Percentiles rank a stretch among this genome's conserved stretches.
phyloP scores from a whole-genome alignment of 768 basidiomycete genomes.

The Phylloporus arenicola region DNA sequence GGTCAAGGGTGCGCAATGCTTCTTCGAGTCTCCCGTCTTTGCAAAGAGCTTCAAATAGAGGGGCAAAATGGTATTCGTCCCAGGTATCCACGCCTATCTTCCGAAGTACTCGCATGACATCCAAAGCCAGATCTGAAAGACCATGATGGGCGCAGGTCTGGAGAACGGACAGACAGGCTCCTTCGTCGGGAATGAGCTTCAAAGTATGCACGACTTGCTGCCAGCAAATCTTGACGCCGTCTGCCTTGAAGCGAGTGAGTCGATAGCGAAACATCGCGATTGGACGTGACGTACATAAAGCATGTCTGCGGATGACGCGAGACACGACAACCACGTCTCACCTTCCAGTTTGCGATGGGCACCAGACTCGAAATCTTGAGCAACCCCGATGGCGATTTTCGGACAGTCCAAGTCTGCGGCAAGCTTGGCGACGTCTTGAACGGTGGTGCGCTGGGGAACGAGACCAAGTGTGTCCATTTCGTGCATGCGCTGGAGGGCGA shows the following conservation, averaged over 20 bases:
- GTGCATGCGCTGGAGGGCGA: constrained; percentile 56
- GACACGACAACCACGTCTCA: constrained; percentile 59
- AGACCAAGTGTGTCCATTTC: constrained; percentile 51
- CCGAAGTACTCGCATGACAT: constrained; percentile 56
- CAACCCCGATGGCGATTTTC: constrained; percentile 68
- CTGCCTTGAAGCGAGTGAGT: constrained; percentile 39
- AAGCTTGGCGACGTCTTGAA: constrained; percentile 47
- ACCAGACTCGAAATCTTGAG: constrained; percentile 50
- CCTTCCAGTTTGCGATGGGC: constrained; percentile 50
- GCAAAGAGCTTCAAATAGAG: constrained; percentile 71
- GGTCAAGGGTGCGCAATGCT: constrained; percentile 52
- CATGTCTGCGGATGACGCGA: constrained; percentile 56
- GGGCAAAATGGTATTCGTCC: constrained; percentile 71
- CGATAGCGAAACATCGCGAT: background rate
- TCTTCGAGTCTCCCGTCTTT: constrained; percentile 51
- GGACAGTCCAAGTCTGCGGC: constrained; percentile 52
- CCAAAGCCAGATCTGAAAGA: constrained; percentile 61
- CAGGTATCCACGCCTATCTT: constrained; percentile 40
- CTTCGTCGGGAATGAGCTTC: constrained; percentile 64
- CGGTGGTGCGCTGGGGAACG: constrained; percentile 44
- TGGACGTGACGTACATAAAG: constrained; percentile 56
- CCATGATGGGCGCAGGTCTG: constrained; percentile 70
- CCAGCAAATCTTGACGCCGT: constrained; percentile 67
- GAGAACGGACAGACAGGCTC: constrained; percentile 62
- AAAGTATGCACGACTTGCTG: constrained; percentile 46